Evolutionary conservation across 805 yeast species (phyloP).

Genomic region (Suhomyces canberraensis): DNA sequence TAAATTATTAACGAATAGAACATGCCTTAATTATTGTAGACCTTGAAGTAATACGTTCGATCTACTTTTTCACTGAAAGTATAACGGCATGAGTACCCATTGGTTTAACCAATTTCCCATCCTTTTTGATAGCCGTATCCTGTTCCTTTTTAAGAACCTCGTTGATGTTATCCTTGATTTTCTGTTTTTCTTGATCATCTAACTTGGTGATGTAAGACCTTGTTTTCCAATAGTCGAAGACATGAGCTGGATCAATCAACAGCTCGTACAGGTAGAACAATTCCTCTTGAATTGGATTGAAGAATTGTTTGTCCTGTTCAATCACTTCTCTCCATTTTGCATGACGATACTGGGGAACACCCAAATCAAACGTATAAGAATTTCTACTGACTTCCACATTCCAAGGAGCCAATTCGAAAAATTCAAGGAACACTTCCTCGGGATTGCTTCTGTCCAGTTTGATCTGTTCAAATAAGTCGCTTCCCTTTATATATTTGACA

Average conservation of each 20-base stretch:
- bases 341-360: slow-evolving; percentile 56
- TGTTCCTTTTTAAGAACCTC: slow-evolving; percentile 17
- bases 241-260: slow-evolving; percentile 28
- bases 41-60: too few species aligned
- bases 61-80: slow-evolving; percentile 2
- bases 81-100: slow-evolving; percentile 13
- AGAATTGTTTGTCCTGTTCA: slow-evolving; percentile 23
- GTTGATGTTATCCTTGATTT: slow-evolving; percentile 30
- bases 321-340: slow-evolving; percentile 46
- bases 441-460: slow-evolving; percentile 5
- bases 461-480: slow-evolving; percentile 3
- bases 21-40: too few species aligned
- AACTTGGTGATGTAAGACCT: slow-evolving; percentile 52
- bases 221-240: slow-evolving; percentile 52
- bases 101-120: slow-evolving; percentile 10
- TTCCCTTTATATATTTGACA: slow-evolving; percentile 5
- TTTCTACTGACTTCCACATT: slow-evolving; percentile 31
- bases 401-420: slow-evolving; percentile 32
- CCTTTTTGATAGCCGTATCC: slow-evolving; percentile 1
- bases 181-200: slow-evolving; percentile 31
- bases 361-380: slow-evolving; percentile 34
- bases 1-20: too few species aligned
- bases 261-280: slow-evolving; percentile 26
- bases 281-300: slow-evolving; percentile 34
- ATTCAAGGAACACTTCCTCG: slow-evolving; percentile 11